A percentile compares a stretch with the other conserved stretches of the same genome.
phyloP scores from a whole-genome alignment of 2,329 filamentous ascomycete genomes.

The Colletotrichum trifolii region DNA sequence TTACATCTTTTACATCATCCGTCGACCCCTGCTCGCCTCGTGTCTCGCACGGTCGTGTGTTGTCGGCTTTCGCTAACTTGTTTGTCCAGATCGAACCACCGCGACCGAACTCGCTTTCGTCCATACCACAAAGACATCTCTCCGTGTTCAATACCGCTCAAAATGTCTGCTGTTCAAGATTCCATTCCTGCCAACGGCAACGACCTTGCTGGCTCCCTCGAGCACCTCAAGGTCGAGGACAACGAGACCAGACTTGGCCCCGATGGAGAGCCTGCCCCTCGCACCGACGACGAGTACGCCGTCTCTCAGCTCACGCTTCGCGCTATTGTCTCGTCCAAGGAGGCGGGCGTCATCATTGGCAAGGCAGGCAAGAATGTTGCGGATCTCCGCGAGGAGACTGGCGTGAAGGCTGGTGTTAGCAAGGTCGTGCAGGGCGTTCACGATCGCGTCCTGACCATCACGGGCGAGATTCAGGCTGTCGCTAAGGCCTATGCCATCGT shows the following conservation, averaged over 20 bases:
- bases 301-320: constrained; percentile 92
- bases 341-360: constrained; percentile 98
- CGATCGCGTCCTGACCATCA: constrained; percentile 96
- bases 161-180: constrained; percentile 74
- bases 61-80: too few species aligned
- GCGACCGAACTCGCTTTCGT: background rate
- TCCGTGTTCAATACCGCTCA: constrained; percentile 38
- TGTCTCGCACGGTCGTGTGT: too few species aligned
- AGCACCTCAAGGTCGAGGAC: constrained; percentile 75
- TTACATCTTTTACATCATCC: too few species aligned
- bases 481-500: constrained; percentile 94
- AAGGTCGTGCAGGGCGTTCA: constrained; percentile 98
- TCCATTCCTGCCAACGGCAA: constrained; percentile 67
- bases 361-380: constrained; percentile 99
- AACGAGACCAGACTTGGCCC: constrained; percentile 70
- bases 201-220: constrained; percentile 69
- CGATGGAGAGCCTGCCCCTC: constrained; percentile 83
- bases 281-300: constrained; percentile 97
- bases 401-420: constrained; percentile 97
- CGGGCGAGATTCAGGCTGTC: constrained; percentile 87
- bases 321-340: constrained; percentile 98
- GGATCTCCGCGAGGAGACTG: constrained; percentile 95
- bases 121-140: background rate
- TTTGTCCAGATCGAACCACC: background rate
- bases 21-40: too few species aligned